Evolutionary conservation across 139 green algal species (phyloP), one percentile per base, ranked within the genome.

Genomic region (Diplosphaera chodatii): DNA sequence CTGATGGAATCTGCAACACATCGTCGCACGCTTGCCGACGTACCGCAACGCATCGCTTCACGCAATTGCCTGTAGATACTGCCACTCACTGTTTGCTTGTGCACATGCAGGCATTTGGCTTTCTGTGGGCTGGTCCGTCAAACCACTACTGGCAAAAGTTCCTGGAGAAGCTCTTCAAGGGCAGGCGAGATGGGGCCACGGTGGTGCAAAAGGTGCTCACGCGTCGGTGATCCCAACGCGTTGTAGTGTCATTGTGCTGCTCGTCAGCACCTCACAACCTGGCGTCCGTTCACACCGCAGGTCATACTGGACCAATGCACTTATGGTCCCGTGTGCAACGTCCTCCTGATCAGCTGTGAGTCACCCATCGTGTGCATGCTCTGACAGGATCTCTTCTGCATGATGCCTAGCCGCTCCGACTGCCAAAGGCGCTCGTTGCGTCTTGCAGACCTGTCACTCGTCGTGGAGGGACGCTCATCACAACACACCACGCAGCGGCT

Each of bases 261-360:
- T n/a, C n/a, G n/a, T n/a, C n/a, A n/a, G n/a, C n/a, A n/a, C n/a
- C n/a, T n/a, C n/a, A n/a, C n/a, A n/a, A n/a, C n/a, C n/a, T n/a
- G n/a, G n/a, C n/a, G n/a, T n/a, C n/a, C n/a, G n/a, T n/a, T n/a
- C n/a, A 8, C 28, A 25, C 23, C 74, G 22, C 74, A 91, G 84
- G 85, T 92, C 37, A 10, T 87, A 15, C 23, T 93, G 0, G 89
- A 94, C 62, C 87, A 94, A 67, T 63, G 85, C 18, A 86, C 84
- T 20, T 92, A 87, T 72, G 86, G 86, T 0, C 89, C 89, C 6
- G 16, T 91, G 18, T 87, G 77, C 76, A 94, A 94, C 72, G 20
- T 86, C 4, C 32, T 76, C 33, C 70, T 86, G 40, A 88, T 90
- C 78, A 69, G 63, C 13, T 90, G 80, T 48, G 37, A 48, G 37